These are phyloP conservation scores for Rhizoctonia solani DNA, from an alignment of 1,284 basidiomycete species.

Conservation along the genomic window DNA sequence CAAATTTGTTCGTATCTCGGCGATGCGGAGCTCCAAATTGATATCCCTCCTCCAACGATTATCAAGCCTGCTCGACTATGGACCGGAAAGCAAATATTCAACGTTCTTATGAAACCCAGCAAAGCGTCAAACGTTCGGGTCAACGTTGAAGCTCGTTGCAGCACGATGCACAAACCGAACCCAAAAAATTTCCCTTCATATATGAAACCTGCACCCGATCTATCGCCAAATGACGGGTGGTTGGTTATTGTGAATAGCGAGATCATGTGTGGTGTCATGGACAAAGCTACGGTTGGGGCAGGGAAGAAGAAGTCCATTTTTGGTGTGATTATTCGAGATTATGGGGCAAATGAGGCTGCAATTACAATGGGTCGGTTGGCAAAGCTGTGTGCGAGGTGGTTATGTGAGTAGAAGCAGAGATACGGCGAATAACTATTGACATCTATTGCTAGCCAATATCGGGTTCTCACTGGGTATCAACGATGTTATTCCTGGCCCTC, in stretches of 20 bases:
- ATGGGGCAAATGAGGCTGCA: slow-evolving; percentile 93
- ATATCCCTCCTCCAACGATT: slow-evolving; percentile 93
- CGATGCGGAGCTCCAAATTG: slow-evolving; percentile 90
- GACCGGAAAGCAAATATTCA: slow-evolving; percentile 99
- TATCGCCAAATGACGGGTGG: slow-evolving; percentile 98
- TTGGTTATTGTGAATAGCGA: slow-evolving; percentile 97
- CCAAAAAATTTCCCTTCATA: slow-evolving; percentile 59
- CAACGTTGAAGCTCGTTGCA: slow-evolving; percentile 96
- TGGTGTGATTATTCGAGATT: slow-evolving; percentile 96
- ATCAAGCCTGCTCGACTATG: slow-evolving; percentile 92
- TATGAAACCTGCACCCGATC: slow-evolving; percentile 72
- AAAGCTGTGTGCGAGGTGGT: slow-evolving; percentile 93
- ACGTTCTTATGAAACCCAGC: slow-evolving; percentile 95
- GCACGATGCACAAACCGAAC: slow-evolving; percentile 87
- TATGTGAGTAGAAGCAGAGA: slow-evolving; percentile 59
- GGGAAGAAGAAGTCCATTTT: slow-evolving; percentile 99
- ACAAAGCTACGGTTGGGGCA: slow-evolving; percentile 97
- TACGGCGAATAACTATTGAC: neutral
- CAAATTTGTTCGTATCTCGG: slow-evolving; percentile 96
- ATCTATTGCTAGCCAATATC: slow-evolving; percentile 71
- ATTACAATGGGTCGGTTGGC: slow-evolving; percentile 95
- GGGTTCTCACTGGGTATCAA: slow-evolving; percentile 99
- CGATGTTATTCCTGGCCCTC: slow-evolving; percentile 95
- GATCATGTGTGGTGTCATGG: slow-evolving; percentile 99
- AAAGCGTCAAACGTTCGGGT: slow-evolving; percentile 81